phyloP scores from a whole-genome alignment of 108 stramenopile species.

The Skeletonema grethae region DNA sequence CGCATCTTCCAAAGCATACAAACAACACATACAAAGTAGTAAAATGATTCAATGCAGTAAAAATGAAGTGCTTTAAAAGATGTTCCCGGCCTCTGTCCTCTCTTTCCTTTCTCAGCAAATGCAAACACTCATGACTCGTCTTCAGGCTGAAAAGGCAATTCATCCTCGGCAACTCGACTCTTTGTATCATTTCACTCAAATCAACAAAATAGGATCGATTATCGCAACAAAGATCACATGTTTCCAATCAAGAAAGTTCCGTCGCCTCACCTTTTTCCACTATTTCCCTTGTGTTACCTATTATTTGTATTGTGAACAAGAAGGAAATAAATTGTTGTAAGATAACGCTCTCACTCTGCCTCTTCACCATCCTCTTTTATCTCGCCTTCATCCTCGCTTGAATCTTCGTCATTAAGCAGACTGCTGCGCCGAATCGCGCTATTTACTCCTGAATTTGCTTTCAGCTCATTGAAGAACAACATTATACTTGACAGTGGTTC shows the following conservation, averaged over 20 bases:
- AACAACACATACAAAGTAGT: neutral
- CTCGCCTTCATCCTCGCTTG: constrained; percentile 92
- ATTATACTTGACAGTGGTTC: constrained; percentile 70
- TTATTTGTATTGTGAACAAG: neutral
- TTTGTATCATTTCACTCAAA: neutral
- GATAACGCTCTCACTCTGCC: constrained; percentile 5
- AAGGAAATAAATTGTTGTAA: constrained; percentile 1
- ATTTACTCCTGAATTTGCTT: neutral
- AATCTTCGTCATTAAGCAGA: constrained; percentile 45
- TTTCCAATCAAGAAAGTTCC: neutral
- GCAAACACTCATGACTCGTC: neutral
- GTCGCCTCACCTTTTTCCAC: neutral
- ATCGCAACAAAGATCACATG: neutral
- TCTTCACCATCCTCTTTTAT: constrained; percentile 76
- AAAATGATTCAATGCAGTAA: neutral
- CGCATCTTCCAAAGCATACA: neutral
- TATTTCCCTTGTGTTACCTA: neutral
- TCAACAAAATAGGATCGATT: neutral
- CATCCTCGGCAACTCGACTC: neutral
- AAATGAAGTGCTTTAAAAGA: constrained; percentile 2
- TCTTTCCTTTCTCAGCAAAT: neutral
- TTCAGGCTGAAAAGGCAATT: neutral
- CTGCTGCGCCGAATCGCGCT: constrained; percentile 18
- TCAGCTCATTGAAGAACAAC: constrained; percentile 68
- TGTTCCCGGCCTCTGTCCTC: neutral